Percentiles rank a stretch among this genome's conserved stretches.
These are phyloP conservation scores for Scedosporium boydii DNA, from an alignment of 2,329 filamentous ascomycete genomes.

Conservation along the genomic window DNA sequence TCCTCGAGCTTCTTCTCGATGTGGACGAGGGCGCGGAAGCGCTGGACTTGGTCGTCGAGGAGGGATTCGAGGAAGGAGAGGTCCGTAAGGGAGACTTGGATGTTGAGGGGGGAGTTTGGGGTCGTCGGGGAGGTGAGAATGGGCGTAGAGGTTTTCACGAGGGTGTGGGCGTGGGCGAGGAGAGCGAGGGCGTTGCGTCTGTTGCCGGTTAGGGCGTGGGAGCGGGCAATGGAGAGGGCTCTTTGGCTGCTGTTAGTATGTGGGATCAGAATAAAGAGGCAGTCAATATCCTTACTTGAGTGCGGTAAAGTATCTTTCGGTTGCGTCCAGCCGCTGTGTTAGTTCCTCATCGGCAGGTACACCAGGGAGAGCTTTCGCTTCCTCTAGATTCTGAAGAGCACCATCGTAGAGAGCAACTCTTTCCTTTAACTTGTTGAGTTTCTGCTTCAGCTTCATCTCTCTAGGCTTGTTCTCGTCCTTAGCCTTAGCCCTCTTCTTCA, in stretches of 20 bases:
- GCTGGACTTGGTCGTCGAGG: constrained; percentile 63
- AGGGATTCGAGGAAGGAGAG: constrained; percentile 49
- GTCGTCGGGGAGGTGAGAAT: constrained; percentile 21
- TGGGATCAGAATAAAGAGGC: not conserved
- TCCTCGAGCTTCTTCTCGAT: constrained; percentile 56
- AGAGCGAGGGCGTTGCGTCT: constrained; percentile 77
- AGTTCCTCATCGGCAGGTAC: constrained; percentile 76
- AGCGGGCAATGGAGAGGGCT: constrained; percentile 75
- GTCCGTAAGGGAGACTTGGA: constrained; percentile 18
- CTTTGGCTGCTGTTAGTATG: constrained; percentile 26
- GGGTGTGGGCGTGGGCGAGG: constrained; percentile 59
- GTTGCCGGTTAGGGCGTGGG: constrained; percentile 65
- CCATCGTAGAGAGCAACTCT: constrained; percentile 85
- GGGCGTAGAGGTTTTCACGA: constrained; percentile 43
- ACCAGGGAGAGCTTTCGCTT: constrained; percentile 80
- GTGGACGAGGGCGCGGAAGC: constrained; percentile 77
- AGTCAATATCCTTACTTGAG: constrained; percentile 54
- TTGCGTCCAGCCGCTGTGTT: constrained; percentile 67
- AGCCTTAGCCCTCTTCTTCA: constrained; percentile 35
- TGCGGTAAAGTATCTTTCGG: constrained; percentile 75
- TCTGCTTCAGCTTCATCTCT: constrained; percentile 62
- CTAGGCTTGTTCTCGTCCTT: constrained; percentile 36
- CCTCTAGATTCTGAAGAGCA: constrained; percentile 81
- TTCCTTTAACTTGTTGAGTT: constrained; percentile 73
- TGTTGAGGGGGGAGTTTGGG: constrained; percentile 19